Conservation (phyloP, 2,329 filamentous ascomycete species). For the Hymenoscyphus fructigenus region DNA sequence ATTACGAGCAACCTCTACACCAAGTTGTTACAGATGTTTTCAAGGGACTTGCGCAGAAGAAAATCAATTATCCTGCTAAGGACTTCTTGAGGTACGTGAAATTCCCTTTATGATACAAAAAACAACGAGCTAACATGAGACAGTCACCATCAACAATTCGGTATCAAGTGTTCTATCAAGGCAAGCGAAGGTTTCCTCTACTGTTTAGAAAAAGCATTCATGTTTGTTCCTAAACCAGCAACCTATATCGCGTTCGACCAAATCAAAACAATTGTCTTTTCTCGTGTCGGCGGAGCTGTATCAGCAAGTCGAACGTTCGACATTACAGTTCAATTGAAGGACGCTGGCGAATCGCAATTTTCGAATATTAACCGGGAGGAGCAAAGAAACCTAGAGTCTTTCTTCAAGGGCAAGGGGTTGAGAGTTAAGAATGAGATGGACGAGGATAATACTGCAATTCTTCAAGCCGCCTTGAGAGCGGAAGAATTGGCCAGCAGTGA, state of each 20-base stretch:
- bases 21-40: slow-evolving; percentile 95
- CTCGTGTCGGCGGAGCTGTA: slow-evolving; percentile 88
- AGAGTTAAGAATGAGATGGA: slow-evolving; percentile 99
- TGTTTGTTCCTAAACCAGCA: slow-evolving; percentile 97
- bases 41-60: slow-evolving; percentile 90
- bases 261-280: slow-evolving; percentile 88
- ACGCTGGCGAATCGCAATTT: slow-evolving; percentile 87
- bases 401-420: slow-evolving; percentile 94
- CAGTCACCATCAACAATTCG: slow-evolving; percentile 85
- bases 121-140: slow-evolving; percentile 30
- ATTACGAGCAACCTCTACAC: slow-evolving; percentile 92
- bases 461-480: slow-evolving; percentile 80
- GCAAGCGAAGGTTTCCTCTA: slow-evolving; percentile 97
- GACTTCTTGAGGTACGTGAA: slow-evolving; percentile 75
- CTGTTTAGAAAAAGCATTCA: slow-evolving; percentile 96
- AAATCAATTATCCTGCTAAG: slow-evolving; percentile 88
- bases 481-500: slow-evolving; percentile 73
- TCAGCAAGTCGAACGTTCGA: slow-evolving; percentile 95
- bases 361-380: slow-evolving; percentile 99
- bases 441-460: slow-evolving; percentile 71
- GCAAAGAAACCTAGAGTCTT: slow-evolving; percentile 91
- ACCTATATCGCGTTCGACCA: slow-evolving; percentile 97
- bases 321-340: slow-evolving; percentile 90
- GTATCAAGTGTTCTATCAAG: slow-evolving; percentile 99
- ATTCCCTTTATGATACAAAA: slow-evolving; percentile 6